phyloP scores from a whole-genome alignment of 306 rosid species.

The Castanopsis chinensis region DNA sequence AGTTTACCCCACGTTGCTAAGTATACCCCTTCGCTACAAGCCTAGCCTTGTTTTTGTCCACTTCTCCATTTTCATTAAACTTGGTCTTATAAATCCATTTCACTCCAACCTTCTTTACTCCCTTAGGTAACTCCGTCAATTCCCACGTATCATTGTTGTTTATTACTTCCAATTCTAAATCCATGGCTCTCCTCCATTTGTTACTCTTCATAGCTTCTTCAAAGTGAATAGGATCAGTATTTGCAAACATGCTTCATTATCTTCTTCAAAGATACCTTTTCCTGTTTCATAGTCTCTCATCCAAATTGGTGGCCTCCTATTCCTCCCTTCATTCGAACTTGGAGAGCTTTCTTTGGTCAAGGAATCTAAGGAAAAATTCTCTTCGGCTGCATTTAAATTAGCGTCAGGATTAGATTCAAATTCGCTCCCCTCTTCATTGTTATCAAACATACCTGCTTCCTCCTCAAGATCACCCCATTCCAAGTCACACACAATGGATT shows the following conservation, averaged over 20 bases:
- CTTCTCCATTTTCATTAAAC: neutral
- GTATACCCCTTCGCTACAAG: constrained; percentile 4
- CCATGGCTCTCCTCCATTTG: neutral
- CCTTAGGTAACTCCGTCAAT: neutral
- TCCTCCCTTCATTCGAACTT: neutral
- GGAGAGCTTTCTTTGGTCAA: neutral
- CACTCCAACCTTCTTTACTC: neutral
- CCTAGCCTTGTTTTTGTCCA: neutral
- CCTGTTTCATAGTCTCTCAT: constrained; percentile 8
- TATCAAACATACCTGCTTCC: neutral
- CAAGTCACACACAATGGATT: neutral
- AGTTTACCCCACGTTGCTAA: neutral
- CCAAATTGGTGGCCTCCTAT: neutral
- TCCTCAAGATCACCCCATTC: neutral
- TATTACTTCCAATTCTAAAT: neutral
- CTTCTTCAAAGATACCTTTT: neutral
- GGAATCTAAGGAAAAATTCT: neutral
- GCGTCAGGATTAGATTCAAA: neutral
- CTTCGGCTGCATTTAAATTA: neutral
- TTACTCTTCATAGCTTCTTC: neutral
- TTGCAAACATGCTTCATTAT: neutral
- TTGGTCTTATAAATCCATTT: constrained; percentile 11
- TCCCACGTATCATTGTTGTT: neutral
- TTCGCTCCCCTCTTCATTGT: neutral
- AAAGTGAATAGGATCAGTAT: neutral